Conservation (phyloP, 805 yeast genomes). For the Clavispora vitiphila region DNA sequence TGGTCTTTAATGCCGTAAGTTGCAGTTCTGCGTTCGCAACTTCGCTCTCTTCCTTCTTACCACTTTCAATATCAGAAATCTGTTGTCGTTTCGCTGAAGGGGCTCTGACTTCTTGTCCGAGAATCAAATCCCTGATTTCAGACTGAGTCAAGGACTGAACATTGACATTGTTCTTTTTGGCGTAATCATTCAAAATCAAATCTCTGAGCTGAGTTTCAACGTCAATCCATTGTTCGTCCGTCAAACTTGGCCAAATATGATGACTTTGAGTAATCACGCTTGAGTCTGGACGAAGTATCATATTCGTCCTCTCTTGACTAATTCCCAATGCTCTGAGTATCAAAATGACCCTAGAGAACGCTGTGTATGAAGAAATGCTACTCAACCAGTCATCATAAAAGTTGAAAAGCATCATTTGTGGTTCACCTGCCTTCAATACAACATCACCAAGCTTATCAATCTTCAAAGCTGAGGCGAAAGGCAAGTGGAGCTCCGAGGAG, state of each 20-base stretch:
- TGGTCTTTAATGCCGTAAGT: slow-evolving; percentile 72
- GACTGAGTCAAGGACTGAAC: slow-evolving; percentile 84
- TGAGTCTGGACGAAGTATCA: slow-evolving; percentile 71
- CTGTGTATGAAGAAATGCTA: slow-evolving; percentile 81
- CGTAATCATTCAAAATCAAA: slow-evolving; percentile 77
- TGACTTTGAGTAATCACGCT: slow-evolving; percentile 65
- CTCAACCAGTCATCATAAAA: slow-evolving; percentile 93
- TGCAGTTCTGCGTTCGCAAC: slow-evolving; percentile 41
- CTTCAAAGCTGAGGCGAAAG: slow-evolving; percentile 81
- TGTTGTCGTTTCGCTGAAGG: slow-evolving; percentile 86
- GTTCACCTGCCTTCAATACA: slow-evolving; percentile 82
- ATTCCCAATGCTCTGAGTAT: slow-evolving; percentile 79
- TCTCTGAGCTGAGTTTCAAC: slow-evolving; percentile 88
- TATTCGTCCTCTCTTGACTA: slow-evolving; percentile 68
- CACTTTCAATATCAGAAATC: slow-evolving; percentile 62
- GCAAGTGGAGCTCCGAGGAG: slow-evolving; percentile 83
- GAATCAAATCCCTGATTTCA: slow-evolving; percentile 87
- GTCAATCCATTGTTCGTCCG: slow-evolving; percentile 86
- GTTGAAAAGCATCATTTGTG: slow-evolving; percentile 87
- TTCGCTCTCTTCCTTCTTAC: slow-evolving; percentile 31
- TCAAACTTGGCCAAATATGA: slow-evolving; percentile 90
- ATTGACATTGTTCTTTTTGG: slow-evolving; percentile 79
- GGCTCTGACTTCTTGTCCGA: slow-evolving; percentile 90
- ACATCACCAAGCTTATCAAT: slow-evolving; percentile 74
- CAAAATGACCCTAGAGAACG: slow-evolving; percentile 82